Evolutionary conservation across 202 grass and related monocot species (phyloP), one percentile per base, ranked within the genome.

Genomic region (Zoysia matrella): DNA sequence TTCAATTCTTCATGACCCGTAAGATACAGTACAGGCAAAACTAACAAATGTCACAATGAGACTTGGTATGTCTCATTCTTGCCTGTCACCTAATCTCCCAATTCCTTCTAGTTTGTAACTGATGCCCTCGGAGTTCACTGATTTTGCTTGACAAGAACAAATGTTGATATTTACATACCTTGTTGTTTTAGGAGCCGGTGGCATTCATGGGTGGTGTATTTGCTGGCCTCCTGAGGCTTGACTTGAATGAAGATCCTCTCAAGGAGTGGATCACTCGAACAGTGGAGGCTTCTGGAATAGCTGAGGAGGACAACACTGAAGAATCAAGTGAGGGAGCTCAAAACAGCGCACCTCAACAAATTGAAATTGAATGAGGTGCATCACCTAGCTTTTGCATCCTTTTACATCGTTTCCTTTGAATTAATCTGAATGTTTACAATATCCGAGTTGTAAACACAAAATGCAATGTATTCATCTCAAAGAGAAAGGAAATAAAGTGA

Each of bases 231-330:
- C 80, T 98, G 78, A 95, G 92, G 89, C 90, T 98, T 74, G 90
- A 98, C 87, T 83, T 95, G 74, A 98, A 95, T 58, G 96, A 98
- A 77, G 92, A 98, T 60, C 96, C 96, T 18, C 90, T 98, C 50
- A 95, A 95, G 85, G 96, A 98, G 67, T 98, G 96, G 92, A 60
- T 98, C 6, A 88, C 80, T 65, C 83, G 64, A 44, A 98, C 96
- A 10, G 92, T 90, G 43, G 92, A 95, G 67, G 89, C 89, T 77
- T 88, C 96, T 81, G 92, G 92, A 81, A 85, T 98, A 65, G 57
- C 89, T 49, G 88, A 88, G 67, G 92, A 94, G 15, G 80, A 70
- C 1, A 60, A 52, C 52, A 63, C 60, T 2, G 83, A 89, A 71
- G 90, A 74, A 80, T 79, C 85, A 57, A 85, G 77, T 11, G 73